Conservation (phyloP, 2,329 filamentous ascomycete genomes). For the Akanthomyces lecanii region DNA sequence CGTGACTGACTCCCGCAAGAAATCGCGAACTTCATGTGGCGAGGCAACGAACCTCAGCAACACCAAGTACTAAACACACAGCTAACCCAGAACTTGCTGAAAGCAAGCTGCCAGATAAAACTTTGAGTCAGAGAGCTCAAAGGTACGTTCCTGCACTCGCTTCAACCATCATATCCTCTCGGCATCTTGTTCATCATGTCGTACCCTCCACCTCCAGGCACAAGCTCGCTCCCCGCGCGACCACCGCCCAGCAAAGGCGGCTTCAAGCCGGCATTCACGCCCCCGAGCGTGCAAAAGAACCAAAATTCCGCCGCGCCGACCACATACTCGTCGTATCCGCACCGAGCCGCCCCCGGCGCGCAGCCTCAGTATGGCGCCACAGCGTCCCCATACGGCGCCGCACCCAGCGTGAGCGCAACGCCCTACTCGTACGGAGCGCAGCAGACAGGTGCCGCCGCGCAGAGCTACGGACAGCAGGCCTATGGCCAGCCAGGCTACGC, state of each 20-base stretch:
- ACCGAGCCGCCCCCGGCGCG: slow-evolving; percentile 10
- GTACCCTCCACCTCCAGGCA: slow-evolving; percentile 80
- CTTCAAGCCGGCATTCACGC: slow-evolving; percentile 49
- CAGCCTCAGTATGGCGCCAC: slow-evolving; percentile 10
- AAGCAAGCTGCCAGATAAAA: slow-evolving; percentile 6
- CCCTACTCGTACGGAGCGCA: slow-evolving; percentile 32
- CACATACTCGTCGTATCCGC: slow-evolving; percentile 14
- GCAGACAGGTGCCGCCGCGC: slow-evolving; percentile 26
- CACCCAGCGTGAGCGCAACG: slow-evolving; percentile 25
- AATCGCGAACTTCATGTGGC: neutral
- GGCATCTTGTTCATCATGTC: slow-evolving; percentile 66
- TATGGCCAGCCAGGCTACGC: slow-evolving; percentile 36
- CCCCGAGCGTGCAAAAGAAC: slow-evolving; percentile 29
- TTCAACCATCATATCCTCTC: slow-evolving; percentile 14
- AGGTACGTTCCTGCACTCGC: slow-evolving; percentile 16
- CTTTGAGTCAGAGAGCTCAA: slow-evolving; percentile 14
- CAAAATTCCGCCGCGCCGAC: slow-evolving; percentile 7
- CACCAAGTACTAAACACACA: neutral
- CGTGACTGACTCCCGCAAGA: neutral
- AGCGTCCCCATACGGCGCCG: slow-evolving; percentile 11
- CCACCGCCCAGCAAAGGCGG: slow-evolving; percentile 53
- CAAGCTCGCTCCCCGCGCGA: slow-evolving; percentile 63
- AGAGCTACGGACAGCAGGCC: slow-evolving; percentile 35
- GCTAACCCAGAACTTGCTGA: neutral
- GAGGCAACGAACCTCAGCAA: neutral